Percentiles rank a stretch among this genome's conserved stretches.
phyloP scores from a whole-genome alignment of 345 rosid genomes.

The Salix arbutifolia region DNA sequence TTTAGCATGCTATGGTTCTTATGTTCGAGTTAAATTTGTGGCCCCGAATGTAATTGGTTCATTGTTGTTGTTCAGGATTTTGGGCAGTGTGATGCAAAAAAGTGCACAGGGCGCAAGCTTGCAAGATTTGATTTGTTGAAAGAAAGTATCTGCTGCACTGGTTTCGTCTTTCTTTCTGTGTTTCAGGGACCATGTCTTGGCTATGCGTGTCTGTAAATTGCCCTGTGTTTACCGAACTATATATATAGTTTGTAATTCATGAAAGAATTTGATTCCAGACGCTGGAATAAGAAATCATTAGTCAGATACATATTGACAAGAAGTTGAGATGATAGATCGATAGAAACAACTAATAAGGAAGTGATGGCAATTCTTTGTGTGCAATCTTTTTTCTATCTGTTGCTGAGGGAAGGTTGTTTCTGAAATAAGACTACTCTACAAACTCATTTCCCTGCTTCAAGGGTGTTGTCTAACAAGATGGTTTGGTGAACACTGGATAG shows the following conservation, averaged over 20 bases:
- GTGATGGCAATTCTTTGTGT: too few relatives aligned
- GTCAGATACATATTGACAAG: too few relatives aligned
- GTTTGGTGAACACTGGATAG: not conserved
- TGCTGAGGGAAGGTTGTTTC: too few relatives aligned
- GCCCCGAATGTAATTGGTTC: slow-evolving; percentile 5
- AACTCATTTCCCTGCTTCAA: too few relatives aligned
- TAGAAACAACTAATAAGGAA: too few relatives aligned
- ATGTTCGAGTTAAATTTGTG: slow-evolving; percentile 6
- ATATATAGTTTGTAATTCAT: too few relatives aligned
- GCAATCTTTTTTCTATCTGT: too few relatives aligned
- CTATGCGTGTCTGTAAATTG: not conserved
- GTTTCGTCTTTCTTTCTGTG: not conserved
- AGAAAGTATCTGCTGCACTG: slow-evolving; percentile 56
- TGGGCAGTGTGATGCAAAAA: slow-evolving; percentile 93
- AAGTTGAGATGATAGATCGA: too few relatives aligned
- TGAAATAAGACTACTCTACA: too few relatives aligned
- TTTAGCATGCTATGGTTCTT: not conserved
- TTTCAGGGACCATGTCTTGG: not conserved
- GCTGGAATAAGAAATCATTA: too few relatives aligned
- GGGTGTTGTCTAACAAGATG: not conserved
- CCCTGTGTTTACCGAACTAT: too few relatives aligned
- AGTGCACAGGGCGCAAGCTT: slow-evolving; percentile 95
- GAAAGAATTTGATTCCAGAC: too few relatives aligned
- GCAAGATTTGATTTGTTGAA: slow-evolving; percentile 81
- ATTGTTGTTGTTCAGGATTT: slow-evolving; percentile 56